A percentile compares a stretch with the other conserved stretches of the same genome.
These are phyloP conservation scores for Daldinia decipiens DNA, from an alignment of 495 filamentous ascomycete genomes.

Conservation along the genomic window DNA sequence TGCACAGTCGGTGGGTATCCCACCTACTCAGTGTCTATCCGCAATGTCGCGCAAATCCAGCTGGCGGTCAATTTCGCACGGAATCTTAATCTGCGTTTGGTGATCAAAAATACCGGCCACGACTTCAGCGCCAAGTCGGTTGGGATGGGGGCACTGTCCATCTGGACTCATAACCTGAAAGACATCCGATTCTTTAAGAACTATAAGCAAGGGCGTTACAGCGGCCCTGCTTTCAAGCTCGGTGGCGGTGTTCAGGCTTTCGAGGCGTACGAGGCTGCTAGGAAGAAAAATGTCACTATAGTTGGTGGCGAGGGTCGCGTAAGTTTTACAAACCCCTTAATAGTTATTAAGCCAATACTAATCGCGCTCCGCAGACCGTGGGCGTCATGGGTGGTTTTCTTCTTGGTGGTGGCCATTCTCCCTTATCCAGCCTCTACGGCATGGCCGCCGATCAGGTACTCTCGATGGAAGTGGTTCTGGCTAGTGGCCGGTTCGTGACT, in stretches of 20 bases:
- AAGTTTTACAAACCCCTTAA: slow-evolving; percentile 11
- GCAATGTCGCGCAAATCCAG: slow-evolving; percentile 65
- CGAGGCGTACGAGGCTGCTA: slow-evolving; percentile 58
- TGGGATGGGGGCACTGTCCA: slow-evolving; percentile 55
- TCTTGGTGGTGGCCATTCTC: slow-evolving; percentile 65
- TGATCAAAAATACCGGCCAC: slow-evolving; percentile 68
- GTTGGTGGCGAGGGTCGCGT: slow-evolving; percentile 62
- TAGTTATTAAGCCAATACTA: neutral
- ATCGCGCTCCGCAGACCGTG: slow-evolving; percentile 51
- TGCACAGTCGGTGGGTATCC: slow-evolving; percentile 66
- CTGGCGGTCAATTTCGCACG: slow-evolving; percentile 71
- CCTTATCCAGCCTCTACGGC: slow-evolving; percentile 56
- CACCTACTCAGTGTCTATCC: slow-evolving; percentile 66
- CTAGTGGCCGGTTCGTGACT: slow-evolving; percentile 66
- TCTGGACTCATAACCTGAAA: slow-evolving; percentile 64
- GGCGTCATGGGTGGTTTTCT: slow-evolving; percentile 63
- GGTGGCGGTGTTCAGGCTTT: slow-evolving; percentile 59
- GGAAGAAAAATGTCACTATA: slow-evolving; percentile 51
- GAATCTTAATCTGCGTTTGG: slow-evolving; percentile 66
- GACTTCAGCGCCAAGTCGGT: slow-evolving; percentile 64
- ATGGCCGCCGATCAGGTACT: slow-evolving; percentile 65
- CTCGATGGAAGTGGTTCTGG: slow-evolving; percentile 65
- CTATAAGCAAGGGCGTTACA: slow-evolving; percentile 52
- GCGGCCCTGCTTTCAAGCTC: slow-evolving; percentile 60
- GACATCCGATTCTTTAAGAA: slow-evolving; percentile 53